Evolutionary conservation across 192 early-diverging fungal genomes (phyloP), one percentile per base, ranked within the genome.

Genomic region (Coemansia sp.): DNA sequence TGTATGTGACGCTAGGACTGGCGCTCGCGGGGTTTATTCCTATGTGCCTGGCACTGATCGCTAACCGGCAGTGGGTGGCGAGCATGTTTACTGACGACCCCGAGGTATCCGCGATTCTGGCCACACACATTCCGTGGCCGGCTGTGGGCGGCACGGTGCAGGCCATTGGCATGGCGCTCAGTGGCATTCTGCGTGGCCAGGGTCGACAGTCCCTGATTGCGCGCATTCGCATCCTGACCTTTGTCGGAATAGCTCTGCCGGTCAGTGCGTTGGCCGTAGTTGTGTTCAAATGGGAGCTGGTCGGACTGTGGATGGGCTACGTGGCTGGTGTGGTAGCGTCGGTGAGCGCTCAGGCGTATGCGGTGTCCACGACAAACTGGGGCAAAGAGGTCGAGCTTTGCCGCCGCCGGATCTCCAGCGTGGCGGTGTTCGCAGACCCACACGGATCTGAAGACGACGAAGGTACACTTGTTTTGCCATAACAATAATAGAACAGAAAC

Each of bases 281-380:
- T 48, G 61, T 72, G 39, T 36, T 78, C 26, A 51, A 70, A 5
- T 82, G 77, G 80, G 78, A 79, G 1, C 77, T 90, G 12, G 72
- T 75, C 9, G 88, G 88, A 7, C 68, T 90, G 20, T 90, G 88
- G 88, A 35, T 64, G 1, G 81, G 82, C 5, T 67, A 85, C n/a
- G 63, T 77, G 32, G 50, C 77, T 15, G 82, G 71, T 14, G 31
- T 60, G 4, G 7, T 55, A 5, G 21, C 42, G 4, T 50, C 53
- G 1, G 31, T 59, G 53, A 30, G 36, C 4, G 39, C 43, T 2
- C 67, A 75, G 41, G 21, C 65, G 1, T 70, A 67, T 22, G 35
- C 48, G 8, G 58, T 70, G 8, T n/a, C 53, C 9, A 44, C 51
- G 10, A 75, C 78, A 0, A 39, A 79, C 60, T 79, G 78, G 78